Percentiles rank a stretch among this genome's conserved stretches.
These are phyloP conservation scores for Nigrospora osmanthi DNA, from an alignment of 2,329 filamentous ascomycete species.

Conservation along the genomic window DNA sequence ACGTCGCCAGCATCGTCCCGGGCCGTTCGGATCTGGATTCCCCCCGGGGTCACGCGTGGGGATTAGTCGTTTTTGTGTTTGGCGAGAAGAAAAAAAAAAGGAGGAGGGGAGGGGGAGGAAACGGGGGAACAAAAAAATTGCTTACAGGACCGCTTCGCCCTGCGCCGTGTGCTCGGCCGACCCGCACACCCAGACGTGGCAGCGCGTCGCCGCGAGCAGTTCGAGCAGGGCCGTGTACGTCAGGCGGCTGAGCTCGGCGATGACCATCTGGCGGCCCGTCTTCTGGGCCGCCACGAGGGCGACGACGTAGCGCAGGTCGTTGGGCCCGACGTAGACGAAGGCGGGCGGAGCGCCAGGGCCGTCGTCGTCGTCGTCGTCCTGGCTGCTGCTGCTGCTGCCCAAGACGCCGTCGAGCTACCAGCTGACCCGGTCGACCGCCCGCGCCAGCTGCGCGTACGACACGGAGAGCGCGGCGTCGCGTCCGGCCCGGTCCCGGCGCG, in stretches of 20 bases:
- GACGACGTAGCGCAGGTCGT: constrained; percentile 2
- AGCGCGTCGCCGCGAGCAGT: background rate
- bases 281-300: constrained; percentile 2
- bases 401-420: constrained; percentile 2
- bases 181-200: constrained; percentile 1
- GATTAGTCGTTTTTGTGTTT: too few relatives aligned
- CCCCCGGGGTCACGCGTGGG: too few relatives aligned
- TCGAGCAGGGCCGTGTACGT: background rate
- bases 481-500: background rate
- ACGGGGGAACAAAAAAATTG: background rate
- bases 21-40: background rate
- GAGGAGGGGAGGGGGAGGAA: too few relatives aligned
- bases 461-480: background rate
- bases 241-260: constrained; percentile 1
- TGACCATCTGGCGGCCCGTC: constrained; percentile 1
- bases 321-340: constrained; percentile 1
- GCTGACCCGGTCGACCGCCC: constrained; percentile 1
- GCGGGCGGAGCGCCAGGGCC: background rate
- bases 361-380: background rate
- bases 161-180: background rate
- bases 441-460: background rate
- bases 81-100: too few relatives aligned
- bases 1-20: background rate
- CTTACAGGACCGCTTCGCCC: background rate
- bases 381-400: background rate